Conservation (phyloP, 352 stramenopile species). For the Globisporangium echinulatum region DNA sequence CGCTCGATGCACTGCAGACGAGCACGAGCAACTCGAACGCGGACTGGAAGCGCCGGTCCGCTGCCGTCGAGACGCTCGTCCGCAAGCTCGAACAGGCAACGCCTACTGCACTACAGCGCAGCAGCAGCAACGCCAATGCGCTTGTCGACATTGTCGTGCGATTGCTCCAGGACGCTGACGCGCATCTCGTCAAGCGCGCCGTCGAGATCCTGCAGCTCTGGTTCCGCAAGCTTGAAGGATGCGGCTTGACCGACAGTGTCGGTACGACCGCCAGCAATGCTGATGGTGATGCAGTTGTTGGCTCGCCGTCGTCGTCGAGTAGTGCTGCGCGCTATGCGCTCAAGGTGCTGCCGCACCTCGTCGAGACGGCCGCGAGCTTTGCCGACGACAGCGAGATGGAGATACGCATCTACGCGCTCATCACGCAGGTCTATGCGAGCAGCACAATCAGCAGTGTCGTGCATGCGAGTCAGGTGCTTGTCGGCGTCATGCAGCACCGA, state of each 20-base stretch:
- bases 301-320: no score
- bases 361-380: slow-evolving; percentile 54
- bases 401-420: slow-evolving; percentile 22
- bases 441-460: slow-evolving; percentile 12
- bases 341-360: slow-evolving; percentile 37
- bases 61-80: slow-evolving; percentile 54
- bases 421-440: slow-evolving; percentile 28
- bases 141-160: slow-evolving; percentile 41
- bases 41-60: slow-evolving; percentile 63
- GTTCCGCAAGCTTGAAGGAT: slow-evolving; percentile 34
- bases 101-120: slow-evolving; percentile 7
- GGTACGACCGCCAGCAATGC: not conserved
- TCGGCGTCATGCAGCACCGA: slow-evolving; percentile 37
- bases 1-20: slow-evolving; percentile 25
- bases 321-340: not conserved
- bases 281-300: no score
- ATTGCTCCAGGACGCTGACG: slow-evolving; percentile 59
- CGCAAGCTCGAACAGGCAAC: slow-evolving; percentile 28
- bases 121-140: slow-evolving; percentile 19
- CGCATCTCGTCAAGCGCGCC: slow-evolving; percentile 58
- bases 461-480: slow-evolving; percentile 21
- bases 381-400: slow-evolving; percentile 48
- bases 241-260: slow-evolving; percentile 4
- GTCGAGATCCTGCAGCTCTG: slow-evolving; percentile 51
- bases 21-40: slow-evolving; percentile 55